Conservation (phyloP, 495 filamentous ascomycete genomes). For the Entonaema liquescens region DNA sequence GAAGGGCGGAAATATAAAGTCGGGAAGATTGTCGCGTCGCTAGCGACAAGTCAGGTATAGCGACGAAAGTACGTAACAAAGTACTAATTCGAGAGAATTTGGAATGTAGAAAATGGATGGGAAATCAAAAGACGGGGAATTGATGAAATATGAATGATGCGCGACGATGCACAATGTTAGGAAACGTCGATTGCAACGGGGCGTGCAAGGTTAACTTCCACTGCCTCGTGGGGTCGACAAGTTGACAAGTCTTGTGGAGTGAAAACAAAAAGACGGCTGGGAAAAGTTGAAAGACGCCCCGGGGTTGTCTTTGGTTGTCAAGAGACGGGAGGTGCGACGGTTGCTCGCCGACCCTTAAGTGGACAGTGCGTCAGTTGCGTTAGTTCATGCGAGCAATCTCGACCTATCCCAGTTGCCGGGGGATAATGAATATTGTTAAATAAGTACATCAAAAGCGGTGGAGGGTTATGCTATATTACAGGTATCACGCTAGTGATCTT, state of each 20-base stretch:
- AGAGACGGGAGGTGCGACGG: conserved; percentile 19
- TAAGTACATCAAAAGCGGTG: neutral
- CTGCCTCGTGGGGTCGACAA: neutral
- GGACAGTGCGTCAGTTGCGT: conserved; percentile 18
- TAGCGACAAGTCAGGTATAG: neutral
- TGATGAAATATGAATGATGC: conserved; percentile 8
- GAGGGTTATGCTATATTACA: neutral
- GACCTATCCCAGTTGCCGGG: neutral
- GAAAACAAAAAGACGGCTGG: conserved; percentile 20
- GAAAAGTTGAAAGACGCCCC: conserved; percentile 6
- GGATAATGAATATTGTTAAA: neutral
- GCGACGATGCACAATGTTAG: conserved; percentile 18
- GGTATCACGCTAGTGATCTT: too few species aligned
- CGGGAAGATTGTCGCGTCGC: neutral
- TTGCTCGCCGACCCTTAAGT: neutral
- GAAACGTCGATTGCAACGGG: neutral
- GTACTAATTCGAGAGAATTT: neutral
- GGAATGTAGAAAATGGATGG: conserved; percentile 1
- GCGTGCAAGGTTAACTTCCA: conserved; percentile 14
- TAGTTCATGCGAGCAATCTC: conserved; percentile 10
- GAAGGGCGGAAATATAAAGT: neutral
- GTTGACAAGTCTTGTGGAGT: conserved; percentile 9
- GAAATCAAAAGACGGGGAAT: conserved; percentile 9
- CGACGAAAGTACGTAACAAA: neutral
- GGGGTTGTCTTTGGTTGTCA: conserved; percentile 7